Evolutionary conservation across 257 asterid genomes (phyloP).

Genomic region (Solanum arcanum): DNA sequence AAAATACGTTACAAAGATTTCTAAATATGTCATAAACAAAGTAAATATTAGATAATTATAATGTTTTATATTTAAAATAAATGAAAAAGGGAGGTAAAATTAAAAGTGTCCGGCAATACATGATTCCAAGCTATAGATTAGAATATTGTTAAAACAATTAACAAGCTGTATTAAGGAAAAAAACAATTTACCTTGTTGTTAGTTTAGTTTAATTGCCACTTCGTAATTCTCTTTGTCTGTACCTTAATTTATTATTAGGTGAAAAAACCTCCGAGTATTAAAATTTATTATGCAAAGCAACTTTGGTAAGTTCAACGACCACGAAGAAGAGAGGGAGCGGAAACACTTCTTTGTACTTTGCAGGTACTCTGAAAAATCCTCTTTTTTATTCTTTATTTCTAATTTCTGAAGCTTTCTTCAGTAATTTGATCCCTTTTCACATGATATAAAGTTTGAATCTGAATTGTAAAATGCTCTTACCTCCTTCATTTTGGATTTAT

Average conservation of each 20-base stretch:
- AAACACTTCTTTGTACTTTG: background rate
- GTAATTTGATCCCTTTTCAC: background rate
- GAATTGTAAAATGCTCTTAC: background rate
- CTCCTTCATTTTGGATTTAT: background rate
- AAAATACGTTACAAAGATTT: background rate
- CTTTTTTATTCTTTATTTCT: background rate
- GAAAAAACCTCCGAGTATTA: background rate
- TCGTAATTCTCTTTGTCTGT: background rate
- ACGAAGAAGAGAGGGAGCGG: background rate
- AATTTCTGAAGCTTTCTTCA: background rate
- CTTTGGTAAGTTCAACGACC: background rate
- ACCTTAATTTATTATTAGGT: background rate
- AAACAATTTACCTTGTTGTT: background rate
- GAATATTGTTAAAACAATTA: background rate
- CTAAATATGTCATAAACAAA: too few relatives aligned
- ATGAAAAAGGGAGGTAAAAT: background rate
- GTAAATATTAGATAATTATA: background rate
- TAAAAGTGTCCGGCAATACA: background rate
- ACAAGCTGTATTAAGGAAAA: background rate
- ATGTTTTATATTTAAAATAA: too few relatives aligned
- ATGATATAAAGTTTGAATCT: background rate
- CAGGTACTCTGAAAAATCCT: background rate
- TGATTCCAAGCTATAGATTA: background rate
- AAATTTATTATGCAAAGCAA: background rate
- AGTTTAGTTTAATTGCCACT: background rate